A percentile compares a stretch with the other conserved stretches of the same genome.
Evolutionary conservation across 2,329 filamentous ascomycete species (phyloP).

Genomic region (Colletotrichum limetticola): DNA sequence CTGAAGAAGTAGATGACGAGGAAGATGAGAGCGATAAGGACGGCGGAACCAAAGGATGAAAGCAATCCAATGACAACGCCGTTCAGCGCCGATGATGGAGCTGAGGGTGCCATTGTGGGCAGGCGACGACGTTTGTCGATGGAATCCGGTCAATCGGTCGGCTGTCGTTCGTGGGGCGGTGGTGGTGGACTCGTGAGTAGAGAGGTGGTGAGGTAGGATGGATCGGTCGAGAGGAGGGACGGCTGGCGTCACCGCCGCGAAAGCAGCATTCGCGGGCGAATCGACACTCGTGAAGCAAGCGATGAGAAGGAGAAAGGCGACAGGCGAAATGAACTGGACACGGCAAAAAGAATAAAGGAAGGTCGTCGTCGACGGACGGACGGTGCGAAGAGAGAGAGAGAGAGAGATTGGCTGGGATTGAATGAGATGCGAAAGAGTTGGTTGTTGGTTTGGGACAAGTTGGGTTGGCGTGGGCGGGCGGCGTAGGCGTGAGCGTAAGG

Average conservation of each 20-base stretch:
- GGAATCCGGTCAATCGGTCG: conserved; percentile 26
- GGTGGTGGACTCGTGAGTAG: neutral
- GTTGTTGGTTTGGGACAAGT: neutral
- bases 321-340: neutral
- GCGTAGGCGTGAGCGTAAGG: neutral
- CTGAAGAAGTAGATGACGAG: conserved; percentile 92
- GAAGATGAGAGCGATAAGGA: conserved; percentile 83
- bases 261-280: conserved; percentile 33
- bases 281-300: conserved; percentile 3
- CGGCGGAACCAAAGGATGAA: conserved; percentile 92
- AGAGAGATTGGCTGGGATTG: conserved; percentile 9
- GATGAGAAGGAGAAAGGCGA: neutral
- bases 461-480: neutral
- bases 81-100: conserved; percentile 62
- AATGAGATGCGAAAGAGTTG: neutral
- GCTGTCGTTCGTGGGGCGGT: neutral
- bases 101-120: conserved; percentile 35
- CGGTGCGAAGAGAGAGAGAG: conserved; percentile 2
- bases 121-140: conserved; percentile 30
- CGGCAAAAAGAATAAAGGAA: conserved; percentile 5
- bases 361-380: conserved; percentile 12
- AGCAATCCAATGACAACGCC: conserved; percentile 95
- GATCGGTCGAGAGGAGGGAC: conserved; percentile 33
- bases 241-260: conserved; percentile 38
- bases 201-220: conserved; percentile 8